Evolutionary conservation across 2,329 filamentous ascomycete species (phyloP), one percentile per base, ranked within the genome.

Genomic region (Coleophoma cylindrospora): DNA sequence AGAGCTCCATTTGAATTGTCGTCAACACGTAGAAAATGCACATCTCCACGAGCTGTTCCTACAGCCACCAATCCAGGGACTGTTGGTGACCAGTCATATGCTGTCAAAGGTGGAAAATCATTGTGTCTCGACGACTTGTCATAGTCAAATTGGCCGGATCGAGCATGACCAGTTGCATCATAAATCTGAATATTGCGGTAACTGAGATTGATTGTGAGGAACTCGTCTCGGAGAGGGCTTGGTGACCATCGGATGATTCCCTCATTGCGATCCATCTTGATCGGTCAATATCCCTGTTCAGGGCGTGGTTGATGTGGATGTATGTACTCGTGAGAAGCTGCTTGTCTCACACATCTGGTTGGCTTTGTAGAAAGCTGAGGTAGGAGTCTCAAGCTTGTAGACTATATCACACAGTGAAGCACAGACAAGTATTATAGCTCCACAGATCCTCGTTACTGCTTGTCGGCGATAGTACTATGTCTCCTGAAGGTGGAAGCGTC

Each of bases 11-110:
- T 89, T 47, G 77, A 84, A 56, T 81, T 79, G 58, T 88, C 83
- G 61, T 90, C 83, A 44, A 94, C 78, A 53, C 84, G 79, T 50
- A 94, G 70, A 17, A 95, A 71, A 55, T 87, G 86, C 55, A 91
- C 86, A 50, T 90, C 81, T 45, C 89, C 89, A 37, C 83, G 83
- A 13, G 83, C 79, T 11, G 87, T 87, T 38, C 89, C 89, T 27
- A 94, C 79, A 19, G 86, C 87, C 38, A 94, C 78, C 9, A 91
- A 73, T 47, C 83, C 81, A 33, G 75, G 72, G n/a, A 79, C 71
- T 32, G 73, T 74, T 22, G 81, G 79, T 12, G 81, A 84, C 82
- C 81, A 86, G 67, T 84, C 81, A 60, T 82, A 83, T 10, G 80
- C 81, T 27, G 79, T 84, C 51, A 84, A 69, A 3, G 77, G 76